These are phyloP conservation scores for Stromatinia cepivora DNA, from an alignment of 2,329 filamentous ascomycete genomes.

Conservation along the genomic window DNA sequence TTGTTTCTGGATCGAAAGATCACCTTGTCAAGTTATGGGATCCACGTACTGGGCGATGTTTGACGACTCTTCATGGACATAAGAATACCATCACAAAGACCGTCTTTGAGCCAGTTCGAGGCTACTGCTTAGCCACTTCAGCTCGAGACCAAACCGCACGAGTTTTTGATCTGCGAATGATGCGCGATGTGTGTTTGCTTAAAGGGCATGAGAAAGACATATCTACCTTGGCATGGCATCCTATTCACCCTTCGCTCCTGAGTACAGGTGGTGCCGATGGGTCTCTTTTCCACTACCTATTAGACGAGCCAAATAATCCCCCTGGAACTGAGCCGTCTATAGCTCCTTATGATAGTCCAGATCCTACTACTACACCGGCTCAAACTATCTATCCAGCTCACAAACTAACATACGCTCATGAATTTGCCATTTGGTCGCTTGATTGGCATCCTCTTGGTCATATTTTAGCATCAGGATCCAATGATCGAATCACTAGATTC, in stretches of 20 bases:
- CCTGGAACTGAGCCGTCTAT: constrained; percentile 68
- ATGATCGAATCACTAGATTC: constrained; percentile 94
- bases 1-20: constrained; percentile 96
- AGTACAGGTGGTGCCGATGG: constrained; percentile 91
- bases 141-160: constrained; percentile 90
- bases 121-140: constrained; percentile 84
- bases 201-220: constrained; percentile 97
- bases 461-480: constrained; percentile 91
- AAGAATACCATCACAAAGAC: constrained; percentile 97
- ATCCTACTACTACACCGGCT: constrained; percentile 75
- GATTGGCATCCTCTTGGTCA: constrained; percentile 98
- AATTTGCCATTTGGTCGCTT: constrained; percentile 94
- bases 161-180: constrained; percentile 94
- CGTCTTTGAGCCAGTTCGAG: constrained; percentile 81
- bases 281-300: constrained; percentile 87
- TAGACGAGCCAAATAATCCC: constrained; percentile 90
- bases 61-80: constrained; percentile 93
- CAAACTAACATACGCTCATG: constrained; percentile 82
- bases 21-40: constrained; percentile 98
- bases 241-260: constrained; percentile 83
- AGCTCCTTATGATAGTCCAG: constrained; percentile 81
- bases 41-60: constrained; percentile 82
- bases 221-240: constrained; percentile 90
- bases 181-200: constrained; percentile 93
- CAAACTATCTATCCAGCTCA: constrained; percentile 94